Evolutionary conservation across 805 yeast species (phyloP), one percentile per base, ranked within the genome.

Genomic region (Tetrapisispora taiwanensis): DNA sequence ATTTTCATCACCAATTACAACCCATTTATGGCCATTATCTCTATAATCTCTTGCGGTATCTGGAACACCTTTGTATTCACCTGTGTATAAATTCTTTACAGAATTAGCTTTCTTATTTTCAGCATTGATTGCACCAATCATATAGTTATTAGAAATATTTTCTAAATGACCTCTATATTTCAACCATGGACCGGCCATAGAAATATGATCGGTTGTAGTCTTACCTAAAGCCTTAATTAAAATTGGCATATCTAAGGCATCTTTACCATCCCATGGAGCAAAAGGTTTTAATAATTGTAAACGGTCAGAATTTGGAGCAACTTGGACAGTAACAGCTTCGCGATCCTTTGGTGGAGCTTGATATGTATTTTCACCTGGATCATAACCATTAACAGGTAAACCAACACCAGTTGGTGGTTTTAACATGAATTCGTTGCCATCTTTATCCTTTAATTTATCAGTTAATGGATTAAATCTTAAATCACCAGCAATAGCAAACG

Each of bases 181-280:
- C 79, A 90, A 84, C 98, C 98, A 90, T 66, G 97, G 97, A 74
- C 98, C 98, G 66, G 98, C 98, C 95, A 87, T 89, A 63, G 97
- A 90, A 63, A 90, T 90, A 75, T 90, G 98, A 75, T 90, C 98
- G 59, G 98, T 90, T 62, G 98, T 90, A 69, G 97, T 89, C 79
- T 90, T 90, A 74, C 97, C 97, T 52, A 82, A 74, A 56, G 96
- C 85, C 76, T 92, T 90, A 72, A 90, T 86, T 73, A 90, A 81
- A 60, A 90, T 90, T 71, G 96, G 97, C 76, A 90, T 73, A 65
- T 75, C 75, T 55, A 69, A 66, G 60, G 94, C 87, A 66, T 90
- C 97, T 76, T 87, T 84, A 68, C 97, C 97, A 67, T 90, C 83
- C 96, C 97, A 90, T 55, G 95, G 74, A 68, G 82, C 76, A 81